These are phyloP conservation scores for Thielaviopsis euricoi DNA, from an alignment of 2,329 filamentous ascomycete genomes.

Conservation along the genomic window DNA sequence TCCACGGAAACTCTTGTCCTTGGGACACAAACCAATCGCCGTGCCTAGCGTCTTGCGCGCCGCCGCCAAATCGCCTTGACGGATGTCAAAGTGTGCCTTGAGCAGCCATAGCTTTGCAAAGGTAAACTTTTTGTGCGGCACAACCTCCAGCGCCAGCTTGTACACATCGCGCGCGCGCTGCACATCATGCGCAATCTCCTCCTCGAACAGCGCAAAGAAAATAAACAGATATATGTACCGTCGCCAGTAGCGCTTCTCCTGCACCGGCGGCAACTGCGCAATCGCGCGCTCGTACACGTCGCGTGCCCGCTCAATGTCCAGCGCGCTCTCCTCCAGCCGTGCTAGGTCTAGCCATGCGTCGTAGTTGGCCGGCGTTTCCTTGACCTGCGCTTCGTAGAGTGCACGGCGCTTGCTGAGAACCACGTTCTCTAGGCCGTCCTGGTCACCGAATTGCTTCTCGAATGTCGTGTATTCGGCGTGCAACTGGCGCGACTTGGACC, in stretches of 20 bases:
- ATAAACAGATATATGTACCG: slow-evolving; percentile 97
- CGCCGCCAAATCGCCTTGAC: slow-evolving; percentile 62
- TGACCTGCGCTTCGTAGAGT: slow-evolving; percentile 86
- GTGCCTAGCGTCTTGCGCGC: slow-evolving; percentile 81
- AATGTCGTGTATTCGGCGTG: slow-evolving; percentile 95
- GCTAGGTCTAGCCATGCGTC: slow-evolving; percentile 96
- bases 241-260: slow-evolving; percentile 94
- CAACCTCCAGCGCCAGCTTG: slow-evolving; percentile 66
- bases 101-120: slow-evolving; percentile 94
- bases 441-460: slow-evolving; percentile 93
- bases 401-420: slow-evolving; percentile 86
- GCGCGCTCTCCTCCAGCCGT: slow-evolving; percentile 70
- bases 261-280: slow-evolving; percentile 82
- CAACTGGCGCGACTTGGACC: slow-evolving; percentile 67
- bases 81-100: slow-evolving; percentile 84
- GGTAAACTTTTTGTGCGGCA: slow-evolving; percentile 93
- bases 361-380: slow-evolving; percentile 91
- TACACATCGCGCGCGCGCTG: slow-evolving; percentile 80
- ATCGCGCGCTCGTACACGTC: slow-evolving; percentile 94
- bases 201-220: slow-evolving; percentile 93
- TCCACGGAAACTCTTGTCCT: slow-evolving; percentile 85
- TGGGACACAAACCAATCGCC: slow-evolving; percentile 86
- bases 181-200: slow-evolving; percentile 65
- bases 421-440: slow-evolving; percentile 86
- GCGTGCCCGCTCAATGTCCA: slow-evolving; percentile 66